Percentiles rank a stretch among this genome's conserved stretches.
These are phyloP conservation scores for Edaphochlamys debaryana DNA, from an alignment of 139 green algal genomes.

Conservation along the genomic window DNA sequence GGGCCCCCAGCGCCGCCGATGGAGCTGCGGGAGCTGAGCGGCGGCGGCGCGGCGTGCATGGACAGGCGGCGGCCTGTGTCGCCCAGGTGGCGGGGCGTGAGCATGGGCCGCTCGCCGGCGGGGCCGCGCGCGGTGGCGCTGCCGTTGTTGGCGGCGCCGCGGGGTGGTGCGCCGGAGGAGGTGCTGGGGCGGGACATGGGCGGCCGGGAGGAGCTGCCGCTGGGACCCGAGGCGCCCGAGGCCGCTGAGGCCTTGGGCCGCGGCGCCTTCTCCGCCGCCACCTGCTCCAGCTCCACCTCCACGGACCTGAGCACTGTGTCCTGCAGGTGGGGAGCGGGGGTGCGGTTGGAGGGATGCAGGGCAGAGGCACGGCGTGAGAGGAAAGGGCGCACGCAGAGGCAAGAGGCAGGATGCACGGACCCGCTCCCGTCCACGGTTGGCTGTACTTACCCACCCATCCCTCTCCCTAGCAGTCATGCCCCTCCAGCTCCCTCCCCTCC, in stretches of 20 bases:
- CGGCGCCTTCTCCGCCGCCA: slow-evolving; percentile 21
- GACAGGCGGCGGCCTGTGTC: not conserved
- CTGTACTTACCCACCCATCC: too few relatives aligned
- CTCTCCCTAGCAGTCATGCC: too few relatives aligned
- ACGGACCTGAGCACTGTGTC: slow-evolving; percentile 11
- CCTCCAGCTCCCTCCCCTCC: too few relatives aligned
- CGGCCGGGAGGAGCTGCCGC: not conserved
- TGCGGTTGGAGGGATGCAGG: too few relatives aligned
- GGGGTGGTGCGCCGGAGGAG: too few relatives aligned
- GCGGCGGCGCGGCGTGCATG: not conserved
- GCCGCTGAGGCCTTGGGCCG: not conserved
- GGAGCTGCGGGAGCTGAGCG: not conserved
- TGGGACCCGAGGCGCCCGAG: not conserved
- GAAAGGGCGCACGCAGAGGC: too few relatives aligned
- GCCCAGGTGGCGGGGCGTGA: not conserved
- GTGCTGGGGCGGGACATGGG: not conserved
- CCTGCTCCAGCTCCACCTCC: slow-evolving; percentile 26
- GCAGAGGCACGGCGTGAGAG: too few relatives aligned
- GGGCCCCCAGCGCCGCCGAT: not conserved
- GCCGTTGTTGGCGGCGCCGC: too few relatives aligned
- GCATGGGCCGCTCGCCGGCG: not conserved
- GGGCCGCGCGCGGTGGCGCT: not conserved
- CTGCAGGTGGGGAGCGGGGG: not conserved
- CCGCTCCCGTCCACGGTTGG: too few relatives aligned
- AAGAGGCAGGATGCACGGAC: too few relatives aligned